phyloP scores from a whole-genome alignment of 805 yeast species.

The Metschnikowia henanensis region DNA sequence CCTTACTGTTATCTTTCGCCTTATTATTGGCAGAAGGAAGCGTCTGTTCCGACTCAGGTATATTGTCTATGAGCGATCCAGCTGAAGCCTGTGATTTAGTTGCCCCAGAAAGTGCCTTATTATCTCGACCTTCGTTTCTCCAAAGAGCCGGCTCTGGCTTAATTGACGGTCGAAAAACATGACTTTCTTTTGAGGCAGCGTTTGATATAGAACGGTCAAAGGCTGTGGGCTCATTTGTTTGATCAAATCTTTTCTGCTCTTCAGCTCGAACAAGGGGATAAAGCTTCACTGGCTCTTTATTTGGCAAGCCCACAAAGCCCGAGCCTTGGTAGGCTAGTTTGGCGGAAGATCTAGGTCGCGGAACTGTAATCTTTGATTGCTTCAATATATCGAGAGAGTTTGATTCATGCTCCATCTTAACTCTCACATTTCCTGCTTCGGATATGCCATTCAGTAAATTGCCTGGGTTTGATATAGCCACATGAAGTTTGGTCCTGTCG shows the following conservation, averaged over 20 bases:
- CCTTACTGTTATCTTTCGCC: no score
- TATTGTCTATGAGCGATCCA: no score
- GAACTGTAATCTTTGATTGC: neutral
- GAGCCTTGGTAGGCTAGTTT: neutral
- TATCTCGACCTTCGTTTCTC: neutral
- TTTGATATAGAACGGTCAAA: neutral
- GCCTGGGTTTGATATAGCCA: no score
- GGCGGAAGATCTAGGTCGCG: neutral
- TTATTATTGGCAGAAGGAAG: no score
- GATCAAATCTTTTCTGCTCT: neutral
- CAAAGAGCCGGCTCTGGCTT: neutral
- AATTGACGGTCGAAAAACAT: neutral
- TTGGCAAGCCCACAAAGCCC: conserved; percentile 8
- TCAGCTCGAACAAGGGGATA: neutral
- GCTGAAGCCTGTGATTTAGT: no score
- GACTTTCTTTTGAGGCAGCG: neutral
- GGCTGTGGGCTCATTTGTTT: neutral
- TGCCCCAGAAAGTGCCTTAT: neutral
- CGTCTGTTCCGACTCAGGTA: no score
- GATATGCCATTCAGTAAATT: no score
- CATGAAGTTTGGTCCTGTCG: no score
- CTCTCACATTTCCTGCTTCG: neutral
- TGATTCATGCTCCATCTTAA: neutral
- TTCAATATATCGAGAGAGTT: neutral
- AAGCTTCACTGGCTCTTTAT: conserved; percentile 2